phyloP scores from a whole-genome alignment of 2,329 filamentous ascomycete genomes.

The Hypoxylon sp. region DNA sequence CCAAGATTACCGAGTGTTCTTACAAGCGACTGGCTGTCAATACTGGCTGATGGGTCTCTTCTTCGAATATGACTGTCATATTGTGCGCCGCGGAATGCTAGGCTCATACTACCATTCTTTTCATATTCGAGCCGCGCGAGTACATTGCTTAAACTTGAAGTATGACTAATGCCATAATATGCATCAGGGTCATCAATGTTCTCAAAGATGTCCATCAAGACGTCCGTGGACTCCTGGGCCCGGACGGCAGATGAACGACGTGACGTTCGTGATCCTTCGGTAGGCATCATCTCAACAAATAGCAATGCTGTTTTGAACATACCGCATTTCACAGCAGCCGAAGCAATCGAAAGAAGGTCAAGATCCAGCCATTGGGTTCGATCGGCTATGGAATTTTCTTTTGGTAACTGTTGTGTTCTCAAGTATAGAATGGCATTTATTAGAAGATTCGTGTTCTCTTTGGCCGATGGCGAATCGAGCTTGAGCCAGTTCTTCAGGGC shows the following conservation, averaged over 20 bases:
- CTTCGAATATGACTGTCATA: constrained; percentile 87
- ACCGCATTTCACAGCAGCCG: constrained; percentile 81
- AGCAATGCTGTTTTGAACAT: constrained; percentile 91
- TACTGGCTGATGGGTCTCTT: constrained; percentile 66
- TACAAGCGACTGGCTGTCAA: constrained; percentile 79
- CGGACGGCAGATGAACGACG: constrained; percentile 75
- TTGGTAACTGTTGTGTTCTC: constrained; percentile 81
- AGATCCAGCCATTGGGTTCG: constrained; percentile 88
- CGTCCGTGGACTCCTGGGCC: constrained; percentile 71
- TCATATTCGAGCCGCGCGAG: constrained; percentile 90
- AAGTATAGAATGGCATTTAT: constrained; percentile 89
- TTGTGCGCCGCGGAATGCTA: constrained; percentile 91
- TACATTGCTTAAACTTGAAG: constrained; percentile 81
- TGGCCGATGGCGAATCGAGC: constrained; percentile 60
- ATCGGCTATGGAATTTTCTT: constrained; percentile 84
- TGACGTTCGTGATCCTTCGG: constrained; percentile 65
- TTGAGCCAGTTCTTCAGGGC: constrained; percentile 76
- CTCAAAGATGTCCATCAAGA: constrained; percentile 87
- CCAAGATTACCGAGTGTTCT: constrained; percentile 85
- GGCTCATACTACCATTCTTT: constrained; percentile 85
- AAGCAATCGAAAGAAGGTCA: constrained; percentile 78
- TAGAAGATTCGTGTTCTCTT: constrained; percentile 78
- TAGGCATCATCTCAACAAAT: constrained; percentile 80
- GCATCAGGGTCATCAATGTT: constrained; percentile 96
- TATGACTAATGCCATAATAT: constrained; percentile 91